Evolutionary conservation across 257 asterid species (phyloP), one percentile per base, ranked within the genome.

Genomic region (Rehmannia glutinosa): DNA sequence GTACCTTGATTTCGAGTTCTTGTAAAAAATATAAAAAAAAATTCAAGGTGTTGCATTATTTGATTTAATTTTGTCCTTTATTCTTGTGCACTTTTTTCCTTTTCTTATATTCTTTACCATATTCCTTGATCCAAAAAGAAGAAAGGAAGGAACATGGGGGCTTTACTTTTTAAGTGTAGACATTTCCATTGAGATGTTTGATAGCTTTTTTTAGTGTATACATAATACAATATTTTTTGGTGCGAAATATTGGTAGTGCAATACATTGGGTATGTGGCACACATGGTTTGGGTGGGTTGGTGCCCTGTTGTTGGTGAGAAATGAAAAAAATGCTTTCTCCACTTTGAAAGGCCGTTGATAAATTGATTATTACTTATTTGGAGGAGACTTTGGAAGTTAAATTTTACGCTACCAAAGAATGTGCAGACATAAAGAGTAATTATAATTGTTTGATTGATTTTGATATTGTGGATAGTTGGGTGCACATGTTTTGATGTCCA

Each of bases 281-380:
- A 73, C 79, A 70, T 69, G 54, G 57, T 16, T 46, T 72, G 67
- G 56, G 66, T 51, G 7, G 64, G 57, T 59, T 56, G 69, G 65
- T 72, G 72, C 61, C 42, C 23, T 43, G 72, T 68, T 73, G 79
- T 70, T 69, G 83, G 83, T 78, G 70, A 66, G 77, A 66, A 72
- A 75, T 66, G 80, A 64, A 42, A 32, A 30, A 6, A 66, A 62
- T 71, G 77, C 75, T 72, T 73, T 58, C 77, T 24, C 83, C 77
- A 66, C 79, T 64, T 69, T 42, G 55, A n/a, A 47, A 41, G 59
- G 36, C 2, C 49, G 39, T 33, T 33, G 2, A 33, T 33, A 4
- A 4, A 33, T 63, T 36, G 27, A 38, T 16, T 52, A 32, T 42
- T 62, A 53, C 61, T 68, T 62, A 35, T 54, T 45, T 52, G 4